phyloP scores from a whole-genome alignment of 768 basidiomycete genomes.

The Agrocybe pediades region DNA sequence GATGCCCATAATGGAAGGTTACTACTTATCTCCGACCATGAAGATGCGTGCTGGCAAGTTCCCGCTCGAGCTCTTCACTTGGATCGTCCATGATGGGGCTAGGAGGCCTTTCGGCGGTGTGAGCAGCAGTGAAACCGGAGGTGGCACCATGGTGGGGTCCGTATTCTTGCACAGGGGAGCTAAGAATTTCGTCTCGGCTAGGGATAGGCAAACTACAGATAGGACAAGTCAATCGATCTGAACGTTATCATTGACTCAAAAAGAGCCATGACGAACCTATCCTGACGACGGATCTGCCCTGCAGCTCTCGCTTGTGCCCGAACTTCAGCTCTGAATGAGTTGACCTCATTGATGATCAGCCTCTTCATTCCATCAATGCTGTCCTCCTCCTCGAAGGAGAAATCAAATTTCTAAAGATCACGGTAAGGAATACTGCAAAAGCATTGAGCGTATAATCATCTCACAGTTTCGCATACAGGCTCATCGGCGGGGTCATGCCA shows the following conservation, averaged over 20 bases:
- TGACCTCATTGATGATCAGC: slow-evolving; percentile 92
- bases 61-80: slow-evolving; percentile 81
- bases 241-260: not conserved
- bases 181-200: slow-evolving; percentile 77
- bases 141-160: slow-evolving; percentile 65
- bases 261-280: slow-evolving; percentile 53
- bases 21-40: slow-evolving; percentile 30
- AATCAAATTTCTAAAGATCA: slow-evolving; percentile 80
- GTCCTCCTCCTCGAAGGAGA: slow-evolving; percentile 95
- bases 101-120: slow-evolving; percentile 42
- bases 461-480: slow-evolving; percentile 77
- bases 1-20: not conserved
- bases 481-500: slow-evolving; percentile 99
- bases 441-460: slow-evolving; percentile 10
- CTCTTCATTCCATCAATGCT: slow-evolving; percentile 97
- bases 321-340: slow-evolving; percentile 86
- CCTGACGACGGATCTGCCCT: slow-evolving; percentile 75
- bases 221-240: not conserved
- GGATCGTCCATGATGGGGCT: slow-evolving; percentile 85
- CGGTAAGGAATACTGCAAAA: not conserved
- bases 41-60: slow-evolving; percentile 75
- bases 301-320: slow-evolving; percentile 77
- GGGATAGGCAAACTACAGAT: slow-evolving; percentile 72
- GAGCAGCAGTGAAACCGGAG: slow-evolving; percentile 59
- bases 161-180: slow-evolving; percentile 71